These are phyloP conservation scores for Prunus armeniaca DNA, from an alignment of 306 rosid species.

Conservation along the genomic window DNA sequence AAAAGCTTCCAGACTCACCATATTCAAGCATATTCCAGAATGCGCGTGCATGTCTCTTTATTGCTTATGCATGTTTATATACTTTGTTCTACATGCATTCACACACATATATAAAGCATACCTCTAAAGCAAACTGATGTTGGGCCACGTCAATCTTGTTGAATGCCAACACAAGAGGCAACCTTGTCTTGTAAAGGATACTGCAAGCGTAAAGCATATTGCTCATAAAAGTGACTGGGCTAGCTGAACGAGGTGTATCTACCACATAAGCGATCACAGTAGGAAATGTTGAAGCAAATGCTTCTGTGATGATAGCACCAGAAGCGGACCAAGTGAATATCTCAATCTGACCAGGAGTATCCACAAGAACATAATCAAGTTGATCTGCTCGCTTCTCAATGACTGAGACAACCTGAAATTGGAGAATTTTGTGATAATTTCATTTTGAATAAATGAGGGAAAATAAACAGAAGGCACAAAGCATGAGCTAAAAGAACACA, in stretches of 20 bases:
- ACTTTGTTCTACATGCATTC: neutral
- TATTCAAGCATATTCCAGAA: neutral
- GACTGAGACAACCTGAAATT: slow-evolving; percentile 68
- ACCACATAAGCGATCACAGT: slow-evolving; percentile 77
- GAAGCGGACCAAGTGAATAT: slow-evolving; percentile 99
- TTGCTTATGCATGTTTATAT: neutral
- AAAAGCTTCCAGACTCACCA: neutral
- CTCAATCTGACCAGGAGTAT: slow-evolving; percentile 96
- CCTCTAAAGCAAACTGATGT: slow-evolving; percentile 93
- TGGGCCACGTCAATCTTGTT: slow-evolving; percentile 79
- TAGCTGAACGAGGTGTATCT: slow-evolving; percentile 84
- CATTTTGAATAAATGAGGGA: neutral
- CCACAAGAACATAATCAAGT: slow-evolving; percentile 93
- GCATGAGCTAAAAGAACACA: neutral
- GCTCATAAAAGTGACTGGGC: slow-evolving; percentile 92
- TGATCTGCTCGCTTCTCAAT: slow-evolving; percentile 86
- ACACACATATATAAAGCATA: slow-evolving; percentile 22
- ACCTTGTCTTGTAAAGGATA: slow-evolving; percentile 84
- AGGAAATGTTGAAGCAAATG: slow-evolving; percentile 98
- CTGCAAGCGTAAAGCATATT: slow-evolving; percentile 95
- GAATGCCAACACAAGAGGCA: slow-evolving; percentile 86
- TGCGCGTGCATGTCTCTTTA: neutral
- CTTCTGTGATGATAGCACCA: slow-evolving; percentile 95
- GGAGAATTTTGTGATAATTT: slow-evolving; percentile 3
- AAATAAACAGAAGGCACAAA: neutral